Base-by-base conservation (phyloP, 345 rosid genomes). In the Eucalyptus erythrocorys region DNA sequence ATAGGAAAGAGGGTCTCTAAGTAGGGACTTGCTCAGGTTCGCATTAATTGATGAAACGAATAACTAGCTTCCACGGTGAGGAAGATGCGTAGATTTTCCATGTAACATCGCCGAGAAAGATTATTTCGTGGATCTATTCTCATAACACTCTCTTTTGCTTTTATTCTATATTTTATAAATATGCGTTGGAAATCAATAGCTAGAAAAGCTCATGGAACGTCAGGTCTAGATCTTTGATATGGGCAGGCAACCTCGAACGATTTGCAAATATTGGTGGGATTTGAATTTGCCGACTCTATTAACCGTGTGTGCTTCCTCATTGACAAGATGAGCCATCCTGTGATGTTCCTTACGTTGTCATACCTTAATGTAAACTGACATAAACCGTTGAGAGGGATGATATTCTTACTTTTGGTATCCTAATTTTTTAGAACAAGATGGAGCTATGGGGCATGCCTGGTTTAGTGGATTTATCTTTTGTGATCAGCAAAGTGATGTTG, bases 321-420 rank as follows among this genome's bases (percentile, higher is more conserved):
- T 9, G 30, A 55, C 30, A 55, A 2, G 30, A 55, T 55, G 30
- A 55, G 61, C 3, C 61, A 55, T 55, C 30, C 3, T 1, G 30
- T 24, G 27, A 55, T 55, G 27, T 13, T 55, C 3, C 3, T 55
- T 10, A 55, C 0, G 30, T 26, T 55, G 61, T 22, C 3, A 55
- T 55, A 24, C 61, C 61, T 55, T 8, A 55, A 24, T 55, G 26
- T 51, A 55, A 55, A 55, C 27, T 55, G 24, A 22, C 57, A 51
- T 21, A 30, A 61, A 6, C 2, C 1, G 5, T 64, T 0, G 40
- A 64, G 12, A 68, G 2, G 27, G 43, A 34, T 0, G 1, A 16
- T 68, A 34, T 68, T 34, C 81, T 71, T 8, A 9, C 26, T 71
- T 71, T 34, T 22, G 61, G 30, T 55, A 26, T 55, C 30, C 61